Evolutionary conservation across 805 yeast genomes (phyloP).

Genomic region (Spathaspora gorwiae): DNA sequence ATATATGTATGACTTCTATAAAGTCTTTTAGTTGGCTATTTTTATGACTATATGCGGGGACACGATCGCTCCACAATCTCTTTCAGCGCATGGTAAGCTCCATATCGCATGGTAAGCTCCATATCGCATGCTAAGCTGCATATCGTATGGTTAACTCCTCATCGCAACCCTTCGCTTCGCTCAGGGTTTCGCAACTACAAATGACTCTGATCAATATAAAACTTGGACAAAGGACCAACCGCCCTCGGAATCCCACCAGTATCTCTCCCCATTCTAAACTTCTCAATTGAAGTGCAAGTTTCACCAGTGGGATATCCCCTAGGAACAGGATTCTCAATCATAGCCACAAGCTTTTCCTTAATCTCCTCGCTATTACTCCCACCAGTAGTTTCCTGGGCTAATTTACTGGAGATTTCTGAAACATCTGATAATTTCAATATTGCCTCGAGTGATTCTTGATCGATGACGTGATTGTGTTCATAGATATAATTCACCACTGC

Average conservation of each 20-base stretch:
- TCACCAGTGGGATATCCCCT: conserved; percentile 47
- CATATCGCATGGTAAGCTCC: conserved; percentile 20
- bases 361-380: too few relatives aligned
- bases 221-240: conserved; percentile 19
- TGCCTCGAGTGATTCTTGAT: conserved; percentile 18
- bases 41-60: background rate
- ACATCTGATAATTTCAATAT: conserved; percentile 10
- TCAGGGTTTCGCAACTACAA: conserved; percentile 8
- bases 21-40: too few relatives aligned
- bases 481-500: conserved; percentile 24
- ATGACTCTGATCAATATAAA: conserved; percentile 19
- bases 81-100: too few relatives aligned
- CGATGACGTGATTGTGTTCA: conserved; percentile 17
- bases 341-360: conserved; percentile 9
- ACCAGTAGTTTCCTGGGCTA: background rate
- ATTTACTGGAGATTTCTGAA: conserved; percentile 1
- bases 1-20: too few relatives aligned
- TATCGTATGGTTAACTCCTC: conserved; percentile 34
- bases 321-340: conserved; percentile 26
- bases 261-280: conserved; percentile 51
- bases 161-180: conserved; percentile 7
- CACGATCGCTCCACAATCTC: too few relatives aligned
- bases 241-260: conserved; percentile 66
- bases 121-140: conserved; percentile 18
- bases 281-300: conserved; percentile 40